A percentile compares a stretch with the other conserved stretches of the same genome.
Evolutionary conservation across 2,329 filamentous ascomycete species (phyloP).

Genomic region (Ceratocystis colombiana): DNA sequence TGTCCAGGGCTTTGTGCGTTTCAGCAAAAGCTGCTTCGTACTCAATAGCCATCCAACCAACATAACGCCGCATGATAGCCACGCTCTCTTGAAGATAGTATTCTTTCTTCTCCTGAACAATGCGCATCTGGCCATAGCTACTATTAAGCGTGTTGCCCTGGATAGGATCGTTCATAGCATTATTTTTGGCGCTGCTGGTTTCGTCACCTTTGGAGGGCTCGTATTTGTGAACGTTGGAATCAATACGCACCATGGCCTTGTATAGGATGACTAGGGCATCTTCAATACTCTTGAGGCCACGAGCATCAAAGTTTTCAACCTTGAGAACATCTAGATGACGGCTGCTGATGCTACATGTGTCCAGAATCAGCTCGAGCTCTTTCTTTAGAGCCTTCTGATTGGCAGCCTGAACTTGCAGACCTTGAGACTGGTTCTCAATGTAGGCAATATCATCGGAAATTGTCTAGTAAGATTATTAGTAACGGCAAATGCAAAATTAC

Average conservation of each 20-base stretch:
- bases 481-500: neutral
- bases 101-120: slow-evolving; percentile 88
- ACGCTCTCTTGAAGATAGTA: slow-evolving; percentile 69
- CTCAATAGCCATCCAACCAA: slow-evolving; percentile 69
- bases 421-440: slow-evolving; percentile 94
- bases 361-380: slow-evolving; percentile 78
- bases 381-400: slow-evolving; percentile 91
- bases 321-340: slow-evolving; percentile 57
- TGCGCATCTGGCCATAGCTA: slow-evolving; percentile 81
- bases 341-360: slow-evolving; percentile 78
- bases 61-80: slow-evolving; percentile 66
- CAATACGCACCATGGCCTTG: slow-evolving; percentile 87
- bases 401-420: slow-evolving; percentile 89
- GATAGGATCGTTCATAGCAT: slow-evolving; percentile 29
- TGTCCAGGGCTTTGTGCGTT: slow-evolving; percentile 54
- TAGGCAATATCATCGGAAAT: slow-evolving; percentile 92
- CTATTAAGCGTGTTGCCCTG: slow-evolving; percentile 50
- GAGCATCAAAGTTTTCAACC: slow-evolving; percentile 61
- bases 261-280: slow-evolving; percentile 68
- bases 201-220: slow-evolving; percentile 41
- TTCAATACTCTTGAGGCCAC: slow-evolving; percentile 70
- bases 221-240: slow-evolving; percentile 59
- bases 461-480: slow-evolving; percentile 45
- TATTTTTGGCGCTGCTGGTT: slow-evolving; percentile 28
- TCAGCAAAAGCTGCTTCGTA: slow-evolving; percentile 67